A percentile compares a stretch with the other conserved stretches of the same genome.
phyloP scores from a whole-genome alignment of 176 grass and related monocot species.

The Hyparrhenia diplandra region DNA sequence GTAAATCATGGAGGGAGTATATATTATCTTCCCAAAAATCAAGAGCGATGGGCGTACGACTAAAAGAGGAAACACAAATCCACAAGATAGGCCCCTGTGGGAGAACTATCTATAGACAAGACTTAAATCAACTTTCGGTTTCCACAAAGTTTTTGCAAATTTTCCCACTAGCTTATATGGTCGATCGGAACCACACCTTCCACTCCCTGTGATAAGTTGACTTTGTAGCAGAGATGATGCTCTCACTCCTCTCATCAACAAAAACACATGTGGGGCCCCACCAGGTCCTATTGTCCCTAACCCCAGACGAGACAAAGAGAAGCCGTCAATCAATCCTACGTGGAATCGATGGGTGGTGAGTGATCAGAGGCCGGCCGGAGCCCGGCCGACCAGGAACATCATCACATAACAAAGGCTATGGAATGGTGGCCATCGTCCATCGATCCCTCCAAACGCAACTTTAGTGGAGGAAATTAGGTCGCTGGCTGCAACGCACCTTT shows the following conservation, averaged over 20 bases:
- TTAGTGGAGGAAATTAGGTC: conserved; percentile 39
- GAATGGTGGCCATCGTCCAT: no score
- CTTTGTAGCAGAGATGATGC: neutral
- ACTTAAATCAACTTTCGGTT: no score
- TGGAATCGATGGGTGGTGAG: conserved; percentile 26
- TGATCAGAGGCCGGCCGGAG: no score
- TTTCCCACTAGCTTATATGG: neutral
- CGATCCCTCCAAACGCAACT: conserved; percentile 14
- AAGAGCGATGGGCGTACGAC: no score
- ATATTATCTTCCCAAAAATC: no score
- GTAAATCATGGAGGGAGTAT: no score
- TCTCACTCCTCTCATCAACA: neutral
- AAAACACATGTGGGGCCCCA: neutral
- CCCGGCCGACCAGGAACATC: conserved; percentile 20
- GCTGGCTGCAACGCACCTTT: conserved; percentile 3
- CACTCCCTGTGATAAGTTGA: conserved; percentile 13
- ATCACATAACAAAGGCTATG: neutral
- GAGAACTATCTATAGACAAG: no score
- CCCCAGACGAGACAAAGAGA: neutral
- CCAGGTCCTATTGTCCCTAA: neutral
- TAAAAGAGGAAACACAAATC: no score
- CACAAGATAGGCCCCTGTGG: no score
- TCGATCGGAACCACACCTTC: neutral
- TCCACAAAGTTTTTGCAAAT: no score
- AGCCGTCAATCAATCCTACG: conserved; percentile 28